Evolutionary conservation across 2,329 filamentous ascomycete species (phyloP).

Genomic region (Aspergillus flavus): DNA sequence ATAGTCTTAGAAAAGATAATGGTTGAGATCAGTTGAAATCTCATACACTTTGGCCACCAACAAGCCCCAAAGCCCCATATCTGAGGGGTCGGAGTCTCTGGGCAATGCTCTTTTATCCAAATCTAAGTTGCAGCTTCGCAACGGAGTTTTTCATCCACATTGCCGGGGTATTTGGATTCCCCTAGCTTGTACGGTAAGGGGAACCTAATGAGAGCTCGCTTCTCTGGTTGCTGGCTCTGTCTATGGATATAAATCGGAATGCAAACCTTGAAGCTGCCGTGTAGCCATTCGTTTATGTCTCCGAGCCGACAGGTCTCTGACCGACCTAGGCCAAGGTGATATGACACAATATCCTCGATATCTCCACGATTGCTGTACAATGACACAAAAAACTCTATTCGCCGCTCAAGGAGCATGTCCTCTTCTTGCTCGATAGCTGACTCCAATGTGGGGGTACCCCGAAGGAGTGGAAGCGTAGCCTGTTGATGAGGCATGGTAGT

Average conservation of each 20-base stretch:
- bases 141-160: too few relatives aligned
- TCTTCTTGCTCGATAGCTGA: conserved; percentile 15
- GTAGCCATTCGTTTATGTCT: conserved; percentile 21
- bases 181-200: conserved; percentile 29
- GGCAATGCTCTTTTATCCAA: too few relatives aligned
- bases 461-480: too few relatives aligned
- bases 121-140: too few relatives aligned
- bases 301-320: conserved; percentile 13
- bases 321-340: conserved; percentile 25
- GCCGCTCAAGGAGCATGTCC: conserved; percentile 27
- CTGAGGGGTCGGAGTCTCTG: too few relatives aligned
- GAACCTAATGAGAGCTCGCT: conserved; percentile 23
- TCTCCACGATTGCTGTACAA: conserved; percentile 11
- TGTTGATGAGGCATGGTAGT: too few relatives aligned
- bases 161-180: conserved; percentile 10
- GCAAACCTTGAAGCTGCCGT: conserved; percentile 29
- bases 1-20: too few relatives aligned
- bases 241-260: conserved; percentile 17
- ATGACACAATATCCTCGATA: conserved; percentile 23
- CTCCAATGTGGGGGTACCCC: neutral
- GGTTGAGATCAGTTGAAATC: too few relatives aligned
- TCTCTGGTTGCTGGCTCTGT: neutral
- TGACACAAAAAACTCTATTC: conserved; percentile 17
- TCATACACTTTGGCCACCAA: too few relatives aligned
- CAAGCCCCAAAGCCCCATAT: too few relatives aligned